These are phyloP conservation scores for Avena atlantica DNA, from an alignment of 176 grass and related monocot species.

Conservation along the genomic window DNA sequence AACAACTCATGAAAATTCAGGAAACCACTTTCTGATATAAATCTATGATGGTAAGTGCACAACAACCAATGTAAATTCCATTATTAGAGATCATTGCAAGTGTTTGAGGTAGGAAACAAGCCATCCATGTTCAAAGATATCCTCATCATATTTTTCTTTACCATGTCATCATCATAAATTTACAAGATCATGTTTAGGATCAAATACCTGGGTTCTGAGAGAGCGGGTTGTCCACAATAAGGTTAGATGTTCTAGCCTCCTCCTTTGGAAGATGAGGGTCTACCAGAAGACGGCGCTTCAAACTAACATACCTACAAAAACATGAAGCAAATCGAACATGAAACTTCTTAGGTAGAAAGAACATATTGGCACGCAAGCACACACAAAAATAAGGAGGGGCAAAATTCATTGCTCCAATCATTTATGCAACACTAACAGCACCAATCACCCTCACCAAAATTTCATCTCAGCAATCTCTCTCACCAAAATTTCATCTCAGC, in stretches of 20 bases:
- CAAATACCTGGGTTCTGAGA: conserved; percentile 93
- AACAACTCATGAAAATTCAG: conserved; percentile 7
- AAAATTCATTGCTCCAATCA: conserved; percentile 25
- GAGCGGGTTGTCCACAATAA: conserved; percentile 83
- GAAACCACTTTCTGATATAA: neutral
- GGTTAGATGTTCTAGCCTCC: conserved; percentile 63
- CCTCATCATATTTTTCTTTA: conserved; percentile 23
- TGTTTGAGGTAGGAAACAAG: conserved; percentile 22
- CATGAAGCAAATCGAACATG: conserved; percentile 7
- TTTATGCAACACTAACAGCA: conserved; percentile 22
- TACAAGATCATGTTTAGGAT: conserved; percentile 1
- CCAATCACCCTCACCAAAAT: conserved; percentile 13
- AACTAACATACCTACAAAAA: conserved; percentile 76
- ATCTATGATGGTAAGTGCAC: conserved; percentile 10
- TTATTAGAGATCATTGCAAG: conserved; percentile 32
- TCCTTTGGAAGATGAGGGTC: conserved; percentile 79
- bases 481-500: conserved; percentile 28
- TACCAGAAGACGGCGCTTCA: conserved; percentile 74
- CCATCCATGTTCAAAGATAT: neutral
- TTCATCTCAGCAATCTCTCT: conserved; percentile 11
- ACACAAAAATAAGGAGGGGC: neutral
- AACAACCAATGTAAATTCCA: neutral
- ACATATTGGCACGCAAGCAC: neutral
- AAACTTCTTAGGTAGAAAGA: conserved; percentile 20
- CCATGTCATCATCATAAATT: conserved; percentile 16